Conservation (phyloP, 73 alveolate species). For the Tetrahymena borealis region DNA sequence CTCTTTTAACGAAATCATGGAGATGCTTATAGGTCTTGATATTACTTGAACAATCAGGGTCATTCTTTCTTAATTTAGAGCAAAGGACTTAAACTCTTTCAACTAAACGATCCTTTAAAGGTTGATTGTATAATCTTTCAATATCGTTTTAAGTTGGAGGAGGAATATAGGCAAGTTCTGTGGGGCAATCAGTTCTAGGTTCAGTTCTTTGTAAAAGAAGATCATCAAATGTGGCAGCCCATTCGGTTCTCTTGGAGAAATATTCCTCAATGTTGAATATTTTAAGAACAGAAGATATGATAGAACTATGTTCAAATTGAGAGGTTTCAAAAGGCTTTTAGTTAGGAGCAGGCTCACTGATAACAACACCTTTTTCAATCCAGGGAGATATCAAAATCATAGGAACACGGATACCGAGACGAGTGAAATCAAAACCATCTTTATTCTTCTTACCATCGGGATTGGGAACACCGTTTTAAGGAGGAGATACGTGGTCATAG, state of each 20-base stretch:
- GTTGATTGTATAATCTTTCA: background rate
- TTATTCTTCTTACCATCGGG: background rate
- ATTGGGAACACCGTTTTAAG: background rate
- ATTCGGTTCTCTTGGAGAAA: slow-evolving; percentile 5
- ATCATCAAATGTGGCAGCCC: slow-evolving; percentile 11
- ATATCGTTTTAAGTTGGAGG: background rate
- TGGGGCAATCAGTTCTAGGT: slow-evolving; percentile 8
- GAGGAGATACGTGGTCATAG: background rate
- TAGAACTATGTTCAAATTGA: background rate
- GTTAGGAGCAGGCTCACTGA: background rate
- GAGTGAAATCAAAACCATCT: background rate
- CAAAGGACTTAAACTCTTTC: background rate
- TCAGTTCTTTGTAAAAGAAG: background rate
- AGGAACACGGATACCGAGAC: background rate
- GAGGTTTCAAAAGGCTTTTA: background rate
- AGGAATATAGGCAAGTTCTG: slow-evolving; percentile 4
- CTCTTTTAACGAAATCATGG: background rate
- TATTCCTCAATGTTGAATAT: background rate
- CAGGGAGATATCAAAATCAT: background rate
- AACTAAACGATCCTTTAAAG: background rate
- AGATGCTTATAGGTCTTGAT: background rate
- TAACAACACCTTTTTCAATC: background rate
- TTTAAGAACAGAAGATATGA: background rate
- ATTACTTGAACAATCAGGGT: background rate
- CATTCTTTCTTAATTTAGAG: background rate